A percentile compares a stretch with the other conserved stretches of the same genome.
These are phyloP conservation scores for Luffa acutangula DNA, from an alignment of 306 rosid genomes.

Conservation along the genomic window DNA sequence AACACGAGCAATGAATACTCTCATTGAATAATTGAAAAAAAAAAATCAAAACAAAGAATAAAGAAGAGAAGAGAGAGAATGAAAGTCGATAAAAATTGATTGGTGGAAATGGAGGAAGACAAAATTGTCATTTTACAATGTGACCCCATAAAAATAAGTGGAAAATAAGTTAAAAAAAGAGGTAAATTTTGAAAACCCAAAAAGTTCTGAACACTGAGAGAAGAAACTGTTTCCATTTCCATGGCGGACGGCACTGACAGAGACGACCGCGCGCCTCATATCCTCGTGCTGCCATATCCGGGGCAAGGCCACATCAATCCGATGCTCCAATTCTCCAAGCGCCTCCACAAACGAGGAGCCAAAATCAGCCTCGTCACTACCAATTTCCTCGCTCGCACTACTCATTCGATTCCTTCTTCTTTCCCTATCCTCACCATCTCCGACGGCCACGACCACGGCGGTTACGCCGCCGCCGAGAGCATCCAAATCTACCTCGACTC, in stretches of 20 bases:
- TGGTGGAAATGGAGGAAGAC: too few relatives aligned
- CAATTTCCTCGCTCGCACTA: not conserved
- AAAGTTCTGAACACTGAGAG: not conserved
- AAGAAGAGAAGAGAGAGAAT: too few relatives aligned
- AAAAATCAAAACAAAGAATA: too few relatives aligned
- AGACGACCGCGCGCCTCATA: not conserved
- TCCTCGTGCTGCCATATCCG: not conserved
- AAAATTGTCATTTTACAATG: too few relatives aligned
- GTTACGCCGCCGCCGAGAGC: not conserved
- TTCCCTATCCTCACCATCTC: not conserved
- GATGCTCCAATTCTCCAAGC: conserved; percentile 24
- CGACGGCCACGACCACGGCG: not conserved
- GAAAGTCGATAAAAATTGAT: too few relatives aligned
- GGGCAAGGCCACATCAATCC: conserved; percentile 24
- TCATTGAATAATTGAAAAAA: too few relatives aligned
- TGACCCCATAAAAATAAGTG: too few relatives aligned
- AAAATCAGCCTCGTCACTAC: conserved; percentile 8
- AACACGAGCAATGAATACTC: too few relatives aligned
- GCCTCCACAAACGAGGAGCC: conserved; percentile 5
- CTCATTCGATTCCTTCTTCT: not conserved
- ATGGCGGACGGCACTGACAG: not conserved
- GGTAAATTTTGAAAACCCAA: too few relatives aligned
- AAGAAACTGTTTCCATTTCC: not conserved
- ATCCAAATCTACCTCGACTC: not conserved
- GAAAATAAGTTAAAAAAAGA: too few relatives aligned